phyloP scores from a whole-genome alignment of 2,329 filamentous ascomycete species.

The Fusarium mangiferae region DNA sequence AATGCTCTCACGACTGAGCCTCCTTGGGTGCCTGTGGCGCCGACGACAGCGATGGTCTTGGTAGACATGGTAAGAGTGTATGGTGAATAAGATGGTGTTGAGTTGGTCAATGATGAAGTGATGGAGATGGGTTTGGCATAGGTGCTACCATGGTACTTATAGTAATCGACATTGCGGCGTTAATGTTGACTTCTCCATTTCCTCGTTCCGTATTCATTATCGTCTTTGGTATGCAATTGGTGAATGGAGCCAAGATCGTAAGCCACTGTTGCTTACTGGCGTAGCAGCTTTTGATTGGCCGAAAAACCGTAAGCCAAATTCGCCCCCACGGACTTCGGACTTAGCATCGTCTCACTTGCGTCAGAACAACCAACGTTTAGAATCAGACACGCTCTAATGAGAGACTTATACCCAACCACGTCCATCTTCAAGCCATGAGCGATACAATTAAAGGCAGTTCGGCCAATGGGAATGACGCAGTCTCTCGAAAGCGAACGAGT shows the following conservation, averaged over 20 bases:
- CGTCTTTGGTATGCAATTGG: accelerated
- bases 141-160: background rate
- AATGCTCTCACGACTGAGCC: constrained; percentile 59
- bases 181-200: accelerated
- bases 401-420: background rate
- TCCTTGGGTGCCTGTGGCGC: constrained; percentile 60
- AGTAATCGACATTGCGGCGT: background rate
- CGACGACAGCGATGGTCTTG: constrained; percentile 55
- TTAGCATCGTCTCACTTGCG: background rate
- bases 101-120: background rate
- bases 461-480: accelerated
- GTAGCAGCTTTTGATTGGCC: constrained; percentile 16
- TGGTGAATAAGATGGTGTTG: background rate
- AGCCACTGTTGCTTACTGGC: background rate
- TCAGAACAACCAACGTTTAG: background rate
- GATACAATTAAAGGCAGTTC: accelerated
- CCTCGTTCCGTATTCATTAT: background rate
- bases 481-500: background rate
- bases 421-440: background rate
- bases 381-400: background rate
- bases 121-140: accelerated
- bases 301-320: constrained; percentile 36
- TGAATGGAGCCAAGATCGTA: constrained; percentile 4
- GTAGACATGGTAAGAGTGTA: constrained; percentile 6
- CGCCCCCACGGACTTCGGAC: background rate